These are phyloP conservation scores for Rickenella mellea DNA, from an alignment of 768 basidiomycete genomes.

Conservation along the genomic window DNA sequence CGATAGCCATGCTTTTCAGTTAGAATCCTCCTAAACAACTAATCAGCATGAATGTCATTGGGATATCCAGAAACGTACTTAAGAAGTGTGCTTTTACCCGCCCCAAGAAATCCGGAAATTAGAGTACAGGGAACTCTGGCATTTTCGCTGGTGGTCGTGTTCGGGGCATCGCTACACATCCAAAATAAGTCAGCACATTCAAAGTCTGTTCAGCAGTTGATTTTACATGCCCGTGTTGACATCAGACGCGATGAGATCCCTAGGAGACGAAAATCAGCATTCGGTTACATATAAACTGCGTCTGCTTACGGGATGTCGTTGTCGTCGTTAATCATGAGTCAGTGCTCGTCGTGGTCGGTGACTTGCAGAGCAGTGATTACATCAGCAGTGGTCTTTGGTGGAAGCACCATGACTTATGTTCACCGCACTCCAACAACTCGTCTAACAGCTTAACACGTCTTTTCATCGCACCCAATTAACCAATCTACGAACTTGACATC, in stretches of 20 bases:
- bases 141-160: not conserved
- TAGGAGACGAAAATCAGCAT: conserved; percentile 2
- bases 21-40: conserved; percentile 61
- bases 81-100: conserved; percentile 89
- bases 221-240: conserved; percentile 13
- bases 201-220: not conserved
- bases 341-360: not conserved
- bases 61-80: conserved; percentile 36
- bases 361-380: conserved; percentile 4
- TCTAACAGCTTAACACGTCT: too few relatives aligned
- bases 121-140: conserved; percentile 77
- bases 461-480: too few relatives aligned
- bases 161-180: not conserved
- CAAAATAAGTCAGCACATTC: not conserved
- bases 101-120: conserved; percentile 90
- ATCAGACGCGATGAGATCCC: conserved; percentile 18
- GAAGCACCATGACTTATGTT: too few relatives aligned
- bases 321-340: conserved; percentile 34
- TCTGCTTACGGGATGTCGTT: conserved; percentile 57
- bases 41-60: not conserved
- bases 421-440: too few relatives aligned
- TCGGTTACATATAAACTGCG: not conserved
- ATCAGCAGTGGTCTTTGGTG: too few relatives aligned
- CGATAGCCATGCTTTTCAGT: conserved; percentile 91
- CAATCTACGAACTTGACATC: too few relatives aligned